Evolutionary conservation across 2,329 filamentous ascomycete genomes (phyloP).

Genomic region (Xylaria hypoxylon): DNA sequence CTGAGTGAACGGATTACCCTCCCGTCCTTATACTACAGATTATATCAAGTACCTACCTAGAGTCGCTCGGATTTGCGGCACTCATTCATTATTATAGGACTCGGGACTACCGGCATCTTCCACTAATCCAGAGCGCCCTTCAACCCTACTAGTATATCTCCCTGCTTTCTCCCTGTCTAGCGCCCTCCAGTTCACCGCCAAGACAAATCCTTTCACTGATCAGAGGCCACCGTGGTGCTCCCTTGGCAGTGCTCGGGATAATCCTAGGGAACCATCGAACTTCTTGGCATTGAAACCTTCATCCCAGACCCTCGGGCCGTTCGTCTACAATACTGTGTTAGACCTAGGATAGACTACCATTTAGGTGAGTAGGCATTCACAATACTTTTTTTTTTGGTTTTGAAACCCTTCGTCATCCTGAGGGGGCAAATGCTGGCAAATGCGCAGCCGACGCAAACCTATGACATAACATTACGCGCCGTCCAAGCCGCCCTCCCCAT

Average conservation of each 20-base stretch:
- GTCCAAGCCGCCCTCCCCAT: conserved; percentile 31
- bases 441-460: conserved; percentile 16
- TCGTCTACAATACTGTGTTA: conserved; percentile 4
- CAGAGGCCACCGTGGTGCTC: conserved; percentile 1
- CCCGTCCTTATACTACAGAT: too few species aligned
- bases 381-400: conserved; percentile 21
- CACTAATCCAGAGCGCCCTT: background rate
- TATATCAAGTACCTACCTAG: too few species aligned
- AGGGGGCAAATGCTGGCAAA: conserved; percentile 40
- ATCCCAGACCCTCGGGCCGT: conserved; percentile 31
- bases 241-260: background rate
- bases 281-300: conserved; percentile 40
- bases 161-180: conserved; percentile 27
- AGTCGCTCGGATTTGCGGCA: conserved; percentile 17
- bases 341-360: background rate
- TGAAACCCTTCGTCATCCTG: conserved; percentile 41
- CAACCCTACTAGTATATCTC: too few species aligned
- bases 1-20: background rate
- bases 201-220: conserved; percentile 26
- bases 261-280: background rate
- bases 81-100: conserved; percentile 16
- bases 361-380: conserved; percentile 44
- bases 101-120: conserved; percentile 26
- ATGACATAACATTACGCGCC: conserved; percentile 30
- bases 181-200: conserved; percentile 28